phyloP scores from a whole-genome alignment of 345 rosid genomes.

The Hevea brasiliensis region DNA sequence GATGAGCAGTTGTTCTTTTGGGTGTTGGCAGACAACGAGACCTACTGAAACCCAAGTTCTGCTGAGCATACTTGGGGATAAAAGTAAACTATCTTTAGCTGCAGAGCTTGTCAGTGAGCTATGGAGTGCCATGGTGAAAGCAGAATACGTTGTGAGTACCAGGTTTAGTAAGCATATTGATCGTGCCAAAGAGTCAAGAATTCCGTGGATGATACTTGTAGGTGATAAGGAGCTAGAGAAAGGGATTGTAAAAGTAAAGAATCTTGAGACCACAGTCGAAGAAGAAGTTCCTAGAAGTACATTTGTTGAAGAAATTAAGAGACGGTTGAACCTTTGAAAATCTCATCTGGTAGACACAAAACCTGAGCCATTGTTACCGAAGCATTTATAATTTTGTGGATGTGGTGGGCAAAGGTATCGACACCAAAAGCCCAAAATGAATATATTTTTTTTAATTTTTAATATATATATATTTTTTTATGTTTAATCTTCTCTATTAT shows the following conservation, averaged over 20 bases:
- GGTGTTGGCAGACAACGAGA: slow-evolving; percentile 47
- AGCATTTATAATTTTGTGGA: not conserved
- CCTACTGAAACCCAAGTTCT: slow-evolving; percentile 77
- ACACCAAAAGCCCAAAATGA: not conserved
- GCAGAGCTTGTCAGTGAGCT: slow-evolving; percentile 67
- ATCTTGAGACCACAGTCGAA: slow-evolving; percentile 47
- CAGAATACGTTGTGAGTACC: slow-evolving; percentile 63
- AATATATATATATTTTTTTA: not conserved
- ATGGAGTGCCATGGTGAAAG: slow-evolving; percentile 63
- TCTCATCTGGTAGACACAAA: not conserved
- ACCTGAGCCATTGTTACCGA: not conserved
- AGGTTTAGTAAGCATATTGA: slow-evolving; percentile 60
- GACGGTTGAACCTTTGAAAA: slow-evolving; percentile 20
- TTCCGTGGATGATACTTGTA: slow-evolving; percentile 69
- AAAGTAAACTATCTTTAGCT: slow-evolving; percentile 42
- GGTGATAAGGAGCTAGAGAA: slow-evolving; percentile 60
- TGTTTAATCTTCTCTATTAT: too few species aligned
- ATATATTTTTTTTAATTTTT: not conserved
- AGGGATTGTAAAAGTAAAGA: slow-evolving; percentile 62
- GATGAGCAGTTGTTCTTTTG: not conserved
- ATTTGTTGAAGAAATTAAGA: slow-evolving; percentile 49
- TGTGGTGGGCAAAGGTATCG: not conserved
- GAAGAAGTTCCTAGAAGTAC: slow-evolving; percentile 45
- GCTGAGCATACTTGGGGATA: slow-evolving; percentile 57
- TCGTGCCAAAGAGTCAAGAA: slow-evolving; percentile 44